Conservation (phyloP, 208 protist genomes). For the Zelonia costaricensis region DNA sequence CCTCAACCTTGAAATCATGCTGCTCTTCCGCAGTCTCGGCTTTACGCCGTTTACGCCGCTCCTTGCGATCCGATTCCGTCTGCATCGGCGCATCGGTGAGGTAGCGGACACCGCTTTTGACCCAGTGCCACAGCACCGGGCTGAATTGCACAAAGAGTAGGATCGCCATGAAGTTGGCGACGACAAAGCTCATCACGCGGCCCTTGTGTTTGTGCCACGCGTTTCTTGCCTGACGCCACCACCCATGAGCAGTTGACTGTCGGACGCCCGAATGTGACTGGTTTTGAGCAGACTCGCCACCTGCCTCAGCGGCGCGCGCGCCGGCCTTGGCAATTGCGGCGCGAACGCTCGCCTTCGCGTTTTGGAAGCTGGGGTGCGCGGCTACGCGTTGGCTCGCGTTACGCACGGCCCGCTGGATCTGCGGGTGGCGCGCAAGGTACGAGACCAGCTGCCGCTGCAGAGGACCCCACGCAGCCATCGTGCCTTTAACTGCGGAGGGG, state of each 20-base stretch:
- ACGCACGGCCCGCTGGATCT: slow-evolving; percentile 32
- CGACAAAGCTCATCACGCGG: slow-evolving; percentile 47
- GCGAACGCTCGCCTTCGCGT: slow-evolving; percentile 14
- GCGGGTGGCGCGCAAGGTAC: slow-evolving; percentile 35
- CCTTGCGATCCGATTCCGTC: slow-evolving; percentile 10
- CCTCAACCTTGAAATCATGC: slow-evolving; percentile 6
- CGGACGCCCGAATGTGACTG: no score
- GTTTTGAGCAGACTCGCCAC: not conserved
- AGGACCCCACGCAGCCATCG: slow-evolving; percentile 38
- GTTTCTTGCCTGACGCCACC: slow-evolving; percentile 13
- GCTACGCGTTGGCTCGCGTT: slow-evolving; percentile 23
- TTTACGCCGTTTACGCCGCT: not conserved
- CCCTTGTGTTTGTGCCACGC: slow-evolving; percentile 32
- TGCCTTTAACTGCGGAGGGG: no score
- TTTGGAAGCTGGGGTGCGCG: slow-evolving; percentile 26
- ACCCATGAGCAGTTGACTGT: no score
- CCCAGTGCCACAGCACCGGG: slow-evolving; percentile 33
- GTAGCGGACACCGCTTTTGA: slow-evolving; percentile 26
- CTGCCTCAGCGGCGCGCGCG: slow-evolving; percentile 4
- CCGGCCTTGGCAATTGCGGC: slow-evolving; percentile 15
- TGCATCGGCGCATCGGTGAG: not conserved
- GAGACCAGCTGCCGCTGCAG: slow-evolving; percentile 40
- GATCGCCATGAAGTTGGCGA: slow-evolving; percentile 69
- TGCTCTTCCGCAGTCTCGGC: slow-evolving; percentile 1
- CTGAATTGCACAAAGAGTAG: slow-evolving; percentile 59